Evolutionary conservation across 805 yeast genomes (phyloP), one percentile per base, ranked within the genome.

Genomic region (Zygosaccharomyces lentus): DNA sequence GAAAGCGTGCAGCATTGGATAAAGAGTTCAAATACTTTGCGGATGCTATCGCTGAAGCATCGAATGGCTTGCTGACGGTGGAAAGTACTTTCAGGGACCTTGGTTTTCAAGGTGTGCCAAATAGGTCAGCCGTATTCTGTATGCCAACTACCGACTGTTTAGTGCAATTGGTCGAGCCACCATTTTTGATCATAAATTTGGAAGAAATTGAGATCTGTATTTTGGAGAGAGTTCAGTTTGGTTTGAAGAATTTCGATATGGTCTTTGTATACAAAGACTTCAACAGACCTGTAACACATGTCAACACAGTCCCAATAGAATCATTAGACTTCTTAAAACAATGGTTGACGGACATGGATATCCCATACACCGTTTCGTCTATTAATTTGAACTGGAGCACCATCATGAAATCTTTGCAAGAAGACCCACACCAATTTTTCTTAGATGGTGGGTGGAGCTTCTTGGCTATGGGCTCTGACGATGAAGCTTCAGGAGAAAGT

Each of bases 71-170:
- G 51, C 73, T 90, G 35, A 96, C 89, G 57, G 81, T 93, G 47
- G 99, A 93, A 68, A 79, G 87, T 44, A 97, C 99, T 30, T 88
- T 93, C 72, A 80, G 96, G 63, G 98, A 93, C 62, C 76, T 93
- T 46, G 99, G 98, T 24, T 93, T 93, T 77, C 87, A 82, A 55
- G 99, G 99, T 77, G 99, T 93, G 23, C 98, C 99, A 32, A 86
- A 84, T 67, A 78, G 98, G 62, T 87, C 97, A 6, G 85, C 95
- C 12, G 96, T 93, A 13, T 81, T 84, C 59, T 84, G 96, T 75
- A 86, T 91, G 81, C 99, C 99, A 41, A 90, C 98, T 0, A 82
- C 98, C 61, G 98, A 93, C 65, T 93, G 98, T 74, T 76, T 93
- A 58, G 85, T 93, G 39, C 98, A 91, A 70, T 76, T 93, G 52